A percentile compares a stretch with the other conserved stretches of the same genome.
These are phyloP conservation scores for Buddleja alternifolia DNA, from an alignment of 257 asterid species.

Conservation along the genomic window DNA sequence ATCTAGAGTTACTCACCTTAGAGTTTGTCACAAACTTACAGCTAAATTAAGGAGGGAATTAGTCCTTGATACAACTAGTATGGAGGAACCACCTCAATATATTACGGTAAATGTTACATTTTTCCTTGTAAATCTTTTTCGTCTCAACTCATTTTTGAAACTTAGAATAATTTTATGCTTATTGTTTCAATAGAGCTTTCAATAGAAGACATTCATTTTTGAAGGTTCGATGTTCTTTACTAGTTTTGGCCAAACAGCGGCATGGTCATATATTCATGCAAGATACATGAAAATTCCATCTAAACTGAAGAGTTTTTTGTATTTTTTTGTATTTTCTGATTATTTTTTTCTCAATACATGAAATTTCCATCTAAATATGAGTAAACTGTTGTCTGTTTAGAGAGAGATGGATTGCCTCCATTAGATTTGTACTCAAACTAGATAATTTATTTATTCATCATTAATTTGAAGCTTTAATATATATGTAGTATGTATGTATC, in stretches of 20 bases:
- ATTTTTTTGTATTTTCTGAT: no score
- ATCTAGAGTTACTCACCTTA: slow-evolving; percentile 74
- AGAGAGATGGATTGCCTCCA: slow-evolving; percentile 6
- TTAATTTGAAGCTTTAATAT: neutral
- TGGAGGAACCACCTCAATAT: slow-evolving; percentile 91
- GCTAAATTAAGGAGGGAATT: slow-evolving; percentile 86
- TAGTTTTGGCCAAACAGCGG: slow-evolving; percentile 17
- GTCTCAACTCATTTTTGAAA: neutral
- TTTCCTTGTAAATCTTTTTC: no score
- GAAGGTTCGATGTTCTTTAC: slow-evolving; percentile 30
- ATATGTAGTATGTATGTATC: no score
- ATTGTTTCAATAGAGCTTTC: slow-evolving; percentile 44
- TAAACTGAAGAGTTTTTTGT: neutral
- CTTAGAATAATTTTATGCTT: neutral
- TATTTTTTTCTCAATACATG: no score
- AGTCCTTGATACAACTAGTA: slow-evolving; percentile 84
- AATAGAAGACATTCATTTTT: slow-evolving; percentile 42
- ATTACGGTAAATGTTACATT: slow-evolving; percentile 56
- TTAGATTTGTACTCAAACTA: neutral
- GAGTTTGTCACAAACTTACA: slow-evolving; percentile 94
- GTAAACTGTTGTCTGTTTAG: neutral
- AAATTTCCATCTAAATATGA: neutral
- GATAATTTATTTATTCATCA: neutral
- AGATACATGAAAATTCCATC: neutral
- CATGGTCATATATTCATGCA: slow-evolving; percentile 21